A percentile compares a stretch with the other conserved stretches of the same genome.
Evolutionary conservation across 768 basidiomycete species (phyloP).

Genomic region (Tylopilus subfusipes): DNA sequence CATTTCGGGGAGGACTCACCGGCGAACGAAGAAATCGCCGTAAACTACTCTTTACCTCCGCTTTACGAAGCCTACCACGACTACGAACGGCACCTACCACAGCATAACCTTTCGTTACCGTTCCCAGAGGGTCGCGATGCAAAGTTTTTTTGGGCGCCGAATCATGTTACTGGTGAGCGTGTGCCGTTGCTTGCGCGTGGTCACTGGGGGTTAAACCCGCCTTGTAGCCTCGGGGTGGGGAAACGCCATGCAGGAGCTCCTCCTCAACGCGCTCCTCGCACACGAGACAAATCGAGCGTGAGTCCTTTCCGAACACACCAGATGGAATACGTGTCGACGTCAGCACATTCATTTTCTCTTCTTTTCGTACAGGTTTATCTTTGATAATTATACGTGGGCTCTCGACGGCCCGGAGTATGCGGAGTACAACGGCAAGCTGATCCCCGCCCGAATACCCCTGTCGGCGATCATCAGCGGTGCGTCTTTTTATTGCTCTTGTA

Average conservation of each 20-base stretch:
- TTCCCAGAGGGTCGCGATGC: constrained; percentile 39
- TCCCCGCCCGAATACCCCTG: constrained; percentile 53
- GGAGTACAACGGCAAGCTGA: constrained; percentile 45
- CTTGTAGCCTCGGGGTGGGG: constrained; percentile 54
- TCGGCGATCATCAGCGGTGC: constrained; percentile 50
- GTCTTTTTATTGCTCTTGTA: constrained; percentile 1
- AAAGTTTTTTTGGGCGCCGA: constrained; percentile 48
- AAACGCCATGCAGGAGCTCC: constrained; percentile 56
- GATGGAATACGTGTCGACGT: background rate
- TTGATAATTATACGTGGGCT: constrained; percentile 58
- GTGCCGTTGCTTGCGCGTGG: background rate
- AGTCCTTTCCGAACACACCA: constrained; percentile 17
- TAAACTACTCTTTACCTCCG: constrained; percentile 35
- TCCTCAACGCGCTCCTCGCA: constrained; percentile 50
- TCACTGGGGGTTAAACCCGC: background rate
- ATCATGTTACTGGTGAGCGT: constrained; percentile 42
- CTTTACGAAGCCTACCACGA: constrained; percentile 43
- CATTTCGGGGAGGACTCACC: background rate
- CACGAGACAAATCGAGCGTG: constrained; percentile 47
- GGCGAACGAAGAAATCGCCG: constrained; percentile 1
- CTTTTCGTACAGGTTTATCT: constrained; percentile 44
- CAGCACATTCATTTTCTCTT: no score
- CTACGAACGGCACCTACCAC: constrained; percentile 44
- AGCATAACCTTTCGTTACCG: constrained; percentile 39
- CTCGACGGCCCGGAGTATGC: constrained; percentile 40